phyloP scores from a whole-genome alignment of 73 alveolate species.

The Tetrahymena borealis region DNA sequence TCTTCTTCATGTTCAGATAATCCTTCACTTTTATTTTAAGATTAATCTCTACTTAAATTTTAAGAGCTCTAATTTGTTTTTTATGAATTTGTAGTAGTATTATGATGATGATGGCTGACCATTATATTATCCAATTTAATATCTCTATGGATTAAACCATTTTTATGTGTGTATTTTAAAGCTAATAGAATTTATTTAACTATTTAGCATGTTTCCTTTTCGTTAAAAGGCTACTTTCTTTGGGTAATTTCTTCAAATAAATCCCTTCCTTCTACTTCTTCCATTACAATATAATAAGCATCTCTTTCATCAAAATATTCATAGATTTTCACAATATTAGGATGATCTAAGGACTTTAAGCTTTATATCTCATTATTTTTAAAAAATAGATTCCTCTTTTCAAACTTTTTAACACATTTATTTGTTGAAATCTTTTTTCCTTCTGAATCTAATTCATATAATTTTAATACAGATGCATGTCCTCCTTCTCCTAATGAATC shows the following conservation, averaged over 20 bases:
- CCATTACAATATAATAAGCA: background rate
- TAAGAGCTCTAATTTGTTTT: too few relatives aligned
- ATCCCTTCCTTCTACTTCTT: background rate
- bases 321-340: background rate
- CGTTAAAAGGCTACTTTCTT: background rate
- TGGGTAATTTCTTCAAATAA: background rate
- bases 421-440: background rate
- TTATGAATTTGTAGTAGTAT: too few relatives aligned
- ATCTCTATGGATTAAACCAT: slow-evolving; percentile 32
- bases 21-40: too few relatives aligned
- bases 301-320: background rate
- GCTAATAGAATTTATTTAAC: background rate
- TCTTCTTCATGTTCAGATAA: too few relatives aligned
- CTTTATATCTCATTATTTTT: background rate
- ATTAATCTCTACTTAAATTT: too few relatives aligned
- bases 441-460: background rate
- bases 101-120: slow-evolving; percentile 9
- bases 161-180: slow-evolving; percentile 13
- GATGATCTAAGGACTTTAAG: background rate
- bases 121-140: slow-evolving; percentile 34
- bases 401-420: background rate
- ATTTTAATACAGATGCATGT: background rate
- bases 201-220: background rate
- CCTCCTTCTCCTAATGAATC: background rate
- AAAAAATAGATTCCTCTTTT: background rate